phyloP scores from a whole-genome alignment of 2,329 filamentous ascomycete species.

The Xylariaceae sp. region DNA sequence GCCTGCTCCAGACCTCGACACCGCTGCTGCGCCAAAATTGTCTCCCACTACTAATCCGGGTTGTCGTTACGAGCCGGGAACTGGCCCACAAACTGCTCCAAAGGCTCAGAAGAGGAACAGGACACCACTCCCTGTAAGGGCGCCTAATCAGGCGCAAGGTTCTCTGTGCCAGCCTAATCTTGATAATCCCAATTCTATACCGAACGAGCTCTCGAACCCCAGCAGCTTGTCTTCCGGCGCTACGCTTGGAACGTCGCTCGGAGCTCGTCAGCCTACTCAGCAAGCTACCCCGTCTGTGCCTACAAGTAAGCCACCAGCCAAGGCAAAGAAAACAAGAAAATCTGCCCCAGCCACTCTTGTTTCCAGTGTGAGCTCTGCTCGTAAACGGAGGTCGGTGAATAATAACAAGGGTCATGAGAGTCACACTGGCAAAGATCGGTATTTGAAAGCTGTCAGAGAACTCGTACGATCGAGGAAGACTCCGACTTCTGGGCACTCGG shows the following conservation, averaged over 20 bases:
- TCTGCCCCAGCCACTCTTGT: slow-evolving; percentile 47
- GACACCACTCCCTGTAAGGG: slow-evolving; percentile 8
- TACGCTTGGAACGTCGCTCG: neutral
- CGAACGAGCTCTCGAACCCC: neutral
- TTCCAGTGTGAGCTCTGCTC: neutral
- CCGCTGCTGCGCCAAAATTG: slow-evolving; percentile 41
- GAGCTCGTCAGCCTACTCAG: neutral
- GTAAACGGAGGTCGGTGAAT: slow-evolving; percentile 2
- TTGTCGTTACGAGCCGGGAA: neutral
- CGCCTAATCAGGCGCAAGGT: neutral
- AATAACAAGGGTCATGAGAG: slow-evolving; percentile 25
- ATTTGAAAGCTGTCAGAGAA: slow-evolving; percentile 34
- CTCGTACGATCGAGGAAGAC: slow-evolving; percentile 35
- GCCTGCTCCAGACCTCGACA: slow-evolving; percentile 46
- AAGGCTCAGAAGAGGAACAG: slow-evolving; percentile 6
- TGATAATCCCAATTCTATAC: neutral
- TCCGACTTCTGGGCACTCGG: slow-evolving; percentile 28
- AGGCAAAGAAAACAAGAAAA: slow-evolving; percentile 46
- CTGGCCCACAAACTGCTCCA: neutral
- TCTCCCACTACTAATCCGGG: slow-evolving; percentile 26
- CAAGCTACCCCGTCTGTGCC: neutral
- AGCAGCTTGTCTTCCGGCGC: neutral
- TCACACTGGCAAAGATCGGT: slow-evolving; percentile 33
- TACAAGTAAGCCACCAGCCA: neutral
- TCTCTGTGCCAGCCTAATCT: neutral